Percentiles rank a stretch among this genome's conserved stretches.
These are phyloP conservation scores for Fusarium sp. DNA, from an alignment of 2,329 filamentous ascomycete species.

Conservation along the genomic window DNA sequence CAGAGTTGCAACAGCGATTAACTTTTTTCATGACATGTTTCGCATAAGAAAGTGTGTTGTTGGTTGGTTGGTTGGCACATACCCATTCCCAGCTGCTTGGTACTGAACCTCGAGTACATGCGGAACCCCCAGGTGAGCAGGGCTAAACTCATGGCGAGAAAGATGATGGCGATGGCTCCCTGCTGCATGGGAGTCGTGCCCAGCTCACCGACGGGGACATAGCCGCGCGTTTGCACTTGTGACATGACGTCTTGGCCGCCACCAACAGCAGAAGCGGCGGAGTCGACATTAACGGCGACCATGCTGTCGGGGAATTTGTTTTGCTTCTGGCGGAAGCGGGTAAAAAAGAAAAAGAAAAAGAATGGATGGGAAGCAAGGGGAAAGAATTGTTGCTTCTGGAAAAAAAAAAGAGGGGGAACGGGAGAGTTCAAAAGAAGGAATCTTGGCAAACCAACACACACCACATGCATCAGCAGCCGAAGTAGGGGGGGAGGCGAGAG, in stretches of 20 bases:
- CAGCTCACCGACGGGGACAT: neutral
- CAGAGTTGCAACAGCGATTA: neutral
- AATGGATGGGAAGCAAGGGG: neutral
- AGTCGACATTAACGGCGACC: neutral
- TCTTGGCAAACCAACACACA: neutral
- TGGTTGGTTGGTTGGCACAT: neutral
- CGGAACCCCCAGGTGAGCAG: conserved; percentile 25
- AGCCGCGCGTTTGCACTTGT: neutral
- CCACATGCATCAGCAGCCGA: neutral
- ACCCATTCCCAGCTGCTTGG: conserved; percentile 35
- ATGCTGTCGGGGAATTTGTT: neutral
- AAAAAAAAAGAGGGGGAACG: neutral
- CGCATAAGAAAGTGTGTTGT: neutral
- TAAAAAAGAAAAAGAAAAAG: neutral
- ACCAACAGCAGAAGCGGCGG: neutral
- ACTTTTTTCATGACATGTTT: neutral
- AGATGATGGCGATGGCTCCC: conserved; percentile 32
- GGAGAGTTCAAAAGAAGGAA: neutral
- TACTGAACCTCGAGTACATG: conserved; percentile 29
- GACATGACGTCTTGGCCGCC: neutral
- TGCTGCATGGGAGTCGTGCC: conserved; percentile 30
- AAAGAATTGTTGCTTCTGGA: neutral
- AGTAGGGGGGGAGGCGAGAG: too few relatives aligned
- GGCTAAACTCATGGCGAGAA: conserved; percentile 26
- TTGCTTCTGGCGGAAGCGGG: neutral